Conservation (phyloP, 2,329 filamentous ascomycete species). For the Teratosphaeria destructans region DNA sequence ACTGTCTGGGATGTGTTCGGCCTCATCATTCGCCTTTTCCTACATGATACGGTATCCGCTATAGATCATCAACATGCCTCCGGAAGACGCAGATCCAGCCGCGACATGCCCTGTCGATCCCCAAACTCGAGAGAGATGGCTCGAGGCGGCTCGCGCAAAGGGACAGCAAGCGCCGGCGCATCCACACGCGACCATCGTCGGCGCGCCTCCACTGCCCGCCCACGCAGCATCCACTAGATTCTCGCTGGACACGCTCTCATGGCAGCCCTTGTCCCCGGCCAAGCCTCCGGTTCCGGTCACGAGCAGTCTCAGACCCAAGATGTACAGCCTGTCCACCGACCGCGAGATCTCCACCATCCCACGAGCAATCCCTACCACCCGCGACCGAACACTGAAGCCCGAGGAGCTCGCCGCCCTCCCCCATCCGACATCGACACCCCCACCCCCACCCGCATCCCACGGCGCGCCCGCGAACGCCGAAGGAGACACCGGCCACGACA, state of each 20-base stretch:
- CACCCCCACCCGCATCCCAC: conserved; percentile 6
- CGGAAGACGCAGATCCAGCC: conserved; percentile 28
- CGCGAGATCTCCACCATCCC: conserved; percentile 73
- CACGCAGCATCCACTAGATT: conserved; percentile 16
- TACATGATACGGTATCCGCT: neutral
- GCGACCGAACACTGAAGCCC: conserved; percentile 21
- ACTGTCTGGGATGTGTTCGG: neutral
- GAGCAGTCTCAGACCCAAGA: neutral
- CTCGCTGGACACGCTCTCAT: conserved; percentile 13
- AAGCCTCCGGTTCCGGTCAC: neutral
- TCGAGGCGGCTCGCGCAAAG: conserved; percentile 53
- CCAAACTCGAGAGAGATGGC: conserved; percentile 78
- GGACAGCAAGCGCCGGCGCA: conserved; percentile 19
- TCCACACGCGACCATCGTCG: conserved; percentile 5
- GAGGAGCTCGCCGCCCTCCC: conserved; percentile 27
- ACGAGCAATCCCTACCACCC: conserved; percentile 27
- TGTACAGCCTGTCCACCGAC: conserved; percentile 45
- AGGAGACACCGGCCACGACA: conserved; percentile 62
- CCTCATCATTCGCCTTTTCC: neutral
- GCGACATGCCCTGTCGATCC: conserved; percentile 77
- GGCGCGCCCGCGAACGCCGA: conserved; percentile 57
- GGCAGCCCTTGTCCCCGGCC: conserved; percentile 11
- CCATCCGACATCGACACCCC: conserved; percentile 5
- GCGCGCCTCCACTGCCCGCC: conserved; percentile 9
- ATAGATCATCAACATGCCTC: conserved; percentile 12